Conservation (phyloP, 768 basidiomycete species). For the Phylloporus rhodoxanthus region DNA sequence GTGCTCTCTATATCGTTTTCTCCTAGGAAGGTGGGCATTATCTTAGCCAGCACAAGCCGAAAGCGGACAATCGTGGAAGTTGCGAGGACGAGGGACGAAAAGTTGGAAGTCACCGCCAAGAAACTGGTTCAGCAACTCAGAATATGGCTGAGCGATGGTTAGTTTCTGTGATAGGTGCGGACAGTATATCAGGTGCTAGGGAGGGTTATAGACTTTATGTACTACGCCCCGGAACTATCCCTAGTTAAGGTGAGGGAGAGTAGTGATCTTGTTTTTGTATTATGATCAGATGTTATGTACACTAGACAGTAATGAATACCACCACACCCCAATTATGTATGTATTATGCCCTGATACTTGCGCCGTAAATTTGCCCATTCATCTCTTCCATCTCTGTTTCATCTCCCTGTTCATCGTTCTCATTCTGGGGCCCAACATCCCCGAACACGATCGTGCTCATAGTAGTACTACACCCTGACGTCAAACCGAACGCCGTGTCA, state of each 20-base stretch:
- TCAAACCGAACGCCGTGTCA: background rate
- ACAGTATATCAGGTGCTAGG: background rate
- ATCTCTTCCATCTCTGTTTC: background rate
- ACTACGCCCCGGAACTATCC: background rate
- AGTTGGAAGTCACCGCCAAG: conserved; percentile 50
- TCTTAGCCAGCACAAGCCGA: conserved; percentile 27
- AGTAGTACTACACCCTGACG: background rate
- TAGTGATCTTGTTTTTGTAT: background rate
- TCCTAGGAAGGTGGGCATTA: conserved; percentile 35
- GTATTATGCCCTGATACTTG: background rate
- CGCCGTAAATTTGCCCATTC: background rate
- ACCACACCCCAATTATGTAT: no score
- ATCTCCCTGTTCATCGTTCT: background rate
- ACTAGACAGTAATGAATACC: background rate
- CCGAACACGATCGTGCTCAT: background rate
- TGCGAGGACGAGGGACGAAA: conserved; percentile 45
- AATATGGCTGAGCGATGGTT: conserved; percentile 34
- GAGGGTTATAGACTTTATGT: background rate
- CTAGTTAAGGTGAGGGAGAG: background rate
- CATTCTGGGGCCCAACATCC: background rate
- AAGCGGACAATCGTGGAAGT: conserved; percentile 55
- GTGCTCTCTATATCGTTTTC: conserved; percentile 38
- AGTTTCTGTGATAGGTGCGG: background rate
- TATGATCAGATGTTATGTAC: background rate
- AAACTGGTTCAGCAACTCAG: conserved; percentile 45